Evolutionary conservation across 129 eudicot species (phyloP).

Genomic region (Flaveria trinervia): DNA sequence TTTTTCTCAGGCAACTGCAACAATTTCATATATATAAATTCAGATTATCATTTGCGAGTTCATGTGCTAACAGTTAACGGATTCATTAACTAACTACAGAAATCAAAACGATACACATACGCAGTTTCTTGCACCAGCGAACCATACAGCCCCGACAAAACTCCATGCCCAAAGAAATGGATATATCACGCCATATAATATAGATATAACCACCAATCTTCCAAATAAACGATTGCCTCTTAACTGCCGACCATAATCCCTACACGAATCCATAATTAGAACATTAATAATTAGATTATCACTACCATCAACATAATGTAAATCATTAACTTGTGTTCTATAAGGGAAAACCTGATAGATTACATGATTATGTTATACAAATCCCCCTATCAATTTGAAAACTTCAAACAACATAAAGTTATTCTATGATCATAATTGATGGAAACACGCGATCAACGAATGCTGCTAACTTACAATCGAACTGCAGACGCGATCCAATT

Average conservation of each 20-base stretch:
- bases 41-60: neutral
- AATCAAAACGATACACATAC: conserved; percentile 48
- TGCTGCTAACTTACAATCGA: conserved; percentile 68
- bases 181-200: conserved; percentile 60
- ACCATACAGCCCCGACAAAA: conserved; percentile 81
- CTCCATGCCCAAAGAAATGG: conserved; percentile 98
- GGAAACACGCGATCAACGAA: neutral
- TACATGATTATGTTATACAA: neutral
- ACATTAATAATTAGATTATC: neutral
- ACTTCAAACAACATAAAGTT: neutral
- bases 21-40: conserved; percentile 17
- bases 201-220: conserved; percentile 73
- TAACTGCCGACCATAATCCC: conserved; percentile 89
- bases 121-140: conserved; percentile 62
- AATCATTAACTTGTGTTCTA: too few relatives aligned
- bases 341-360: neutral
- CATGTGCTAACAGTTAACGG: neutral
- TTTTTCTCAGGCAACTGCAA: conserved; percentile 89
- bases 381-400: neutral
- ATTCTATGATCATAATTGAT: neutral
- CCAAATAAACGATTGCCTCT: conserved; percentile 73
- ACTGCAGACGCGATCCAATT: conserved; percentile 81
- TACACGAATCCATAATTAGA: conserved; percentile 15
- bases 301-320: neutral
- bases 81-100: neutral